phyloP scores from a whole-genome alignment of 768 basidiomycete species.

The Lactarius trivialis region DNA sequence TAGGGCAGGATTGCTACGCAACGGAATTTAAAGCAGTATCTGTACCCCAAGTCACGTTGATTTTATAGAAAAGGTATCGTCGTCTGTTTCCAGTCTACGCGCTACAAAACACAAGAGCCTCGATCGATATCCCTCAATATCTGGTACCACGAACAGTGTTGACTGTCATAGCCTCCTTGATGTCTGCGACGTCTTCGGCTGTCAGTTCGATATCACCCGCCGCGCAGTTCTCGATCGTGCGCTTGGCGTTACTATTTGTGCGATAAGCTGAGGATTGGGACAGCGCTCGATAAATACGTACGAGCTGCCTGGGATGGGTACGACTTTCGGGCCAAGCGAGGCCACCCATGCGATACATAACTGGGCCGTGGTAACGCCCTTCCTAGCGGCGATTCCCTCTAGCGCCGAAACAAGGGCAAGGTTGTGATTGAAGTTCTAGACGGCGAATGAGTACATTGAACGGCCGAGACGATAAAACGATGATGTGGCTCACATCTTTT shows the following conservation, averaged over 20 bases:
- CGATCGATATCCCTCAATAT: conserved; percentile 6
- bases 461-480: conserved; percentile 7
- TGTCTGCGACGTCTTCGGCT: conserved; percentile 34
- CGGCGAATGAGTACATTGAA: neutral
- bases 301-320: conserved; percentile 45
- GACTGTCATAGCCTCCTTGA: conserved; percentile 32
- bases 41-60: neutral
- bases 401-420: conserved; percentile 38
- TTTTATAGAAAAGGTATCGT: neutral
- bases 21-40: neutral
- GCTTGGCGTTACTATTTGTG: conserved; percentile 31
- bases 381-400: conserved; percentile 35
- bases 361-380: conserved; percentile 37
- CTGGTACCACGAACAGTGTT: conserved; percentile 15
- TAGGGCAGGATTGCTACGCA: neutral
- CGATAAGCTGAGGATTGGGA: neutral
- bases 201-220: conserved; percentile 35
- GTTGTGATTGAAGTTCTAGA: conserved; percentile 38
- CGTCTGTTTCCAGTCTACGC: neutral
- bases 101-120: conserved; percentile 1
- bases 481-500: conserved; percentile 28
- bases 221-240: conserved; percentile 39
- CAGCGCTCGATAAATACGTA: conserved; percentile 19
- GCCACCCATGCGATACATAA: conserved; percentile 37
- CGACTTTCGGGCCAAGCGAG: conserved; percentile 33